These are phyloP conservation scores for Mortierella sp. DNA, from an alignment of 371 early-diverging fungal species.

Conservation along the genomic window DNA sequence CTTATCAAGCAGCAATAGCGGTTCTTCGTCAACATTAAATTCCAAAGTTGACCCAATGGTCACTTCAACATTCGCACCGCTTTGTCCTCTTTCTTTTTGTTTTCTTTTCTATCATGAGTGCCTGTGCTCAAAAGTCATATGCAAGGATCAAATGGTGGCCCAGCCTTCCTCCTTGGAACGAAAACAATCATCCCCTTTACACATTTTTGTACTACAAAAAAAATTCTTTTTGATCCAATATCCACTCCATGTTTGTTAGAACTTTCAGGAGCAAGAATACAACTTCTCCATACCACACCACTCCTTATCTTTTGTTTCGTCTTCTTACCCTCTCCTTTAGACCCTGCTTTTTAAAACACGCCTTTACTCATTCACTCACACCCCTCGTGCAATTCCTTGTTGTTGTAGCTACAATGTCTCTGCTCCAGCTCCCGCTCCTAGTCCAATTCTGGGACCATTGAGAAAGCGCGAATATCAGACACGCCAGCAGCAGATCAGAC, in stretches of 20 bases:
- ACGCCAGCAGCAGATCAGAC: conserved; percentile 45
- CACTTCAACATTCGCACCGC: neutral
- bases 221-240: neutral
- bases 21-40: neutral
- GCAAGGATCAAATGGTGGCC: conserved; percentile 1
- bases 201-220: neutral
- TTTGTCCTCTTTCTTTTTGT: neutral
- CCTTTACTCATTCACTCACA: neutral
- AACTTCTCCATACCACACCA: neutral
- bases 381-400: neutral
- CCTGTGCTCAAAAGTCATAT: neutral
- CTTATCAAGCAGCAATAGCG: neutral
- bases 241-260: conserved; percentile 8
- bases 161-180: neutral
- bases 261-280: neutral
- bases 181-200: neutral
- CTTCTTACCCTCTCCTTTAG: neutral
- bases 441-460: conserved; percentile 27
- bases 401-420: conserved; percentile 18
- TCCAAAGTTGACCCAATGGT: neutral
- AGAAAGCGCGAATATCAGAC: conserved; percentile 47
- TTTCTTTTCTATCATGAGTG: neutral
- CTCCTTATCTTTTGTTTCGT: neutral
- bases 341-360: neutral
- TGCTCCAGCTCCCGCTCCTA: conserved; percentile 3